Percentiles rank a stretch among this genome's conserved stretches.
phyloP scores from a whole-genome alignment of 2,329 filamentous ascomycete genomes.

The Scolecobasidium constrictum region DNA sequence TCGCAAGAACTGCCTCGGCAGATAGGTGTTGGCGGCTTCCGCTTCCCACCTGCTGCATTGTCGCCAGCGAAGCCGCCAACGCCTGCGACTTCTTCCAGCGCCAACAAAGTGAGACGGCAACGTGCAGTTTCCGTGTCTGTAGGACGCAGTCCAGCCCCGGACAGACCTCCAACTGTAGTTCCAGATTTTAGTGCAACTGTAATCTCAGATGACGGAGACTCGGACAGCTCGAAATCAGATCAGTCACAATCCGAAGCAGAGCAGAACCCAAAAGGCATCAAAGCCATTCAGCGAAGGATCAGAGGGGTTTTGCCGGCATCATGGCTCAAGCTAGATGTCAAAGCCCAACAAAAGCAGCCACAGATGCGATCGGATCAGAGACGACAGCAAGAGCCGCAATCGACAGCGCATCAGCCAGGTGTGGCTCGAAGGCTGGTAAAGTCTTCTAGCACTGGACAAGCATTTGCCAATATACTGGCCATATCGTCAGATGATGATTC shows the following conservation, averaged over 20 bases:
- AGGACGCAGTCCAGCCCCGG: no score
- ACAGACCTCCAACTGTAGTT: no score
- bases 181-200: no score
- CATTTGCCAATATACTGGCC: neutral
- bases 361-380: slow-evolving; percentile 9
- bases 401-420: slow-evolving; percentile 1
- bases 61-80: neutral
- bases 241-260: slow-evolving; percentile 8
- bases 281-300: slow-evolving; percentile 20
- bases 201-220: no score
- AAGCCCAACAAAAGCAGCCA: slow-evolving; percentile 18
- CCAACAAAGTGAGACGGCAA: no score
- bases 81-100: neutral
- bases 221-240: no score
- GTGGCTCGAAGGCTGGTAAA: neutral
- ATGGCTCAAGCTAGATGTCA: slow-evolving; percentile 36
- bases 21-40: neutral
- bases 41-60: neutral
- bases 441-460: neutral
- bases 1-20: neutral
- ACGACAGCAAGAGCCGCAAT: neutral
- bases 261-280: slow-evolving; percentile 1
- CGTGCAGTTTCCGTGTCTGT: no score
- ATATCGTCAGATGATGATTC: neutral
- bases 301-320: slow-evolving; percentile 39